Evolutionary conservation across 2,329 filamentous ascomycete species (phyloP).

Genomic region (Xylariaceae sp.): DNA sequence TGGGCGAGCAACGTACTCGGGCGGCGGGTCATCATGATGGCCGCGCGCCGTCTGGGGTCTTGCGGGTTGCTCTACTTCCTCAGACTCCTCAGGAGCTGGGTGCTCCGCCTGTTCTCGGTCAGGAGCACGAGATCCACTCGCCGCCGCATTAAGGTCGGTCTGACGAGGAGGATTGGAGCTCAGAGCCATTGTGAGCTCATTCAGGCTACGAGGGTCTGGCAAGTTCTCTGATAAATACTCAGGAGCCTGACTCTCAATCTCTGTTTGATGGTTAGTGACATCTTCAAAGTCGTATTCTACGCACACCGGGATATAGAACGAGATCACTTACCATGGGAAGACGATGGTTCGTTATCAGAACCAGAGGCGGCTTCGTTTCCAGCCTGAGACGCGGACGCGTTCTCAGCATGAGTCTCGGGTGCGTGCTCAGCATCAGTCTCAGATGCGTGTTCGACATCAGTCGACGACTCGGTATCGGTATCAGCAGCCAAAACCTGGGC

Average conservation of each 20-base stretch:
- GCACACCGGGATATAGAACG: too few relatives aligned
- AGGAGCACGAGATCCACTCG: not conserved
- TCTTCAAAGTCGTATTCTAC: too few relatives aligned
- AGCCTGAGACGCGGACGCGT: too few relatives aligned
- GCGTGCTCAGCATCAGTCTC: too few relatives aligned
- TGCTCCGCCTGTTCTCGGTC: not conserved
- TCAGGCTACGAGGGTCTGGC: not conserved
- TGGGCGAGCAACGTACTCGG: not conserved
- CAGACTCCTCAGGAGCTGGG: not conserved
- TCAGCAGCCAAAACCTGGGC: too few relatives aligned
- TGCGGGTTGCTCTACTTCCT: not conserved
- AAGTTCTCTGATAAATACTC: not conserved
- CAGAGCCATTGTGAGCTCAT: not conserved
- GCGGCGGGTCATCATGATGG: too few relatives aligned
- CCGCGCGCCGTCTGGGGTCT: too few relatives aligned
- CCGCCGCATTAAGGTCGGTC: constrained; percentile 3
- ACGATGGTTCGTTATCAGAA: not conserved
- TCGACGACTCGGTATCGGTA: too few relatives aligned
- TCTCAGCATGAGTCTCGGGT: too few relatives aligned
- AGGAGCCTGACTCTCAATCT: not conserved
- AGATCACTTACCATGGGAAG: not conserved
- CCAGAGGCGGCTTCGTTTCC: too few relatives aligned
- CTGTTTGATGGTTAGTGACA: constrained; percentile 3
- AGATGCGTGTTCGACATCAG: too few relatives aligned
- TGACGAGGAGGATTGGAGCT: constrained; percentile 3